Evolutionary conservation across 257 asterid genomes (phyloP), one percentile per base, ranked within the genome.

Genomic region (Scutellaria baicalensis): DNA sequence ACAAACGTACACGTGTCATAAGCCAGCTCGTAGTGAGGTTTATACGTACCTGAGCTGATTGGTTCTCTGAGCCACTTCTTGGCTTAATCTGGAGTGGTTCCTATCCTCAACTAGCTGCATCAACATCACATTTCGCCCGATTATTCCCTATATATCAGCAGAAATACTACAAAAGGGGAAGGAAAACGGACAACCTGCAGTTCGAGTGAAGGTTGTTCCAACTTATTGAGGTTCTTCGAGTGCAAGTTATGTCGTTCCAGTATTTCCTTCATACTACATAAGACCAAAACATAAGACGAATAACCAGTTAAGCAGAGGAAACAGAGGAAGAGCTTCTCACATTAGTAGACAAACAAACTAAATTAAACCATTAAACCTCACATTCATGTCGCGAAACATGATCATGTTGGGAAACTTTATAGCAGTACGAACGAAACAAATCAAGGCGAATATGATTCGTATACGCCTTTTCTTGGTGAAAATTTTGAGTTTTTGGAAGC

Each of bases 151-250:
- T 27, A 27, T 1, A 27, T 4, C 4, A 27, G 4, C 33, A 27
- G 3, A 27, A 27, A 27, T 27, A 27, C 33, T 27, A 27, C 33
- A 27, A 27, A 44, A 6, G 16, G 17, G 17, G 21, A 62, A 42
- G 23, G 12, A 33, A 31, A 12, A 45, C n/a, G 11, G 39, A 33
- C 40, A 51, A 84, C 96, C 85, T 87, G 96, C 57, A 90, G 82
- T 71, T 90, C 94, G 70, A 93, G 89, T 7, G 95, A 90, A 43
- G 96, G 97, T 44, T 85, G 92, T 6, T 84, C 96, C 82, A 84
- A 8, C 80, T 85, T 88, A 14, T 75, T 76, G 20, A 90, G 84
- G 70, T 93, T 90, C 83, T 87, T 90, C 1, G 94, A 78, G 64
- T 93, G 92, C 85, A 93, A 69, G 45, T 87, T 81, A 64, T 84